A percentile compares a stretch with the other conserved stretches of the same genome.
Conservation (phyloP, 371 early-diverging fungal genomes). For the Mucor plumbeus region DNA sequence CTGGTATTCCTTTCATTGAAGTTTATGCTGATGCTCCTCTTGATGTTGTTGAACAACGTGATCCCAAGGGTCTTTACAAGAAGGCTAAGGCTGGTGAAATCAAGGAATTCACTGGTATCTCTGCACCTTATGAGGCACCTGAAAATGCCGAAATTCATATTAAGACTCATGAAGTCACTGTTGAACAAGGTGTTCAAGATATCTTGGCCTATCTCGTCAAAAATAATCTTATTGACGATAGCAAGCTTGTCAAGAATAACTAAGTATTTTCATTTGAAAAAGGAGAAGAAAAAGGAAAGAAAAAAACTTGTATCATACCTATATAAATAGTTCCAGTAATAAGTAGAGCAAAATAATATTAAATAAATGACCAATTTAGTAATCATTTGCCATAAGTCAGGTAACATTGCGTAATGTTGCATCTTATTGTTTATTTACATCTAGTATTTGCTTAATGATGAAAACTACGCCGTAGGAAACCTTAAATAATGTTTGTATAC, state of each 20-base stretch:
- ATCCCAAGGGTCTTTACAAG: slow-evolving; percentile 96
- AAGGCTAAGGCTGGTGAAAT: slow-evolving; percentile 93
- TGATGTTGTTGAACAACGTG: slow-evolving; percentile 87
- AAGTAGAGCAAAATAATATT: too few species aligned
- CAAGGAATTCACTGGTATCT: slow-evolving; percentile 94
- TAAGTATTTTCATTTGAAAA: not conserved
- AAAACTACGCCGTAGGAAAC: too few species aligned
- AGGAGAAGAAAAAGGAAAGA: not conserved
- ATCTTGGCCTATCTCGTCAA: slow-evolving; percentile 48
- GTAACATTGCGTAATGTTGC: too few species aligned
- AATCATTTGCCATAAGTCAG: too few species aligned
- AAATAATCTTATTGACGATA: slow-evolving; percentile 31
- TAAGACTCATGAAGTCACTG: slow-evolving; percentile 71
- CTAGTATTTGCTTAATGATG: too few species aligned
- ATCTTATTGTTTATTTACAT: too few species aligned
- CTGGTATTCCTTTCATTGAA: slow-evolving; percentile 83
- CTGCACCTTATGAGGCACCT: slow-evolving; percentile 92
- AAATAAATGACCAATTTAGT: too few species aligned
- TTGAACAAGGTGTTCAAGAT: slow-evolving; percentile 71
- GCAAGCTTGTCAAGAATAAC: slow-evolving; percentile 31
- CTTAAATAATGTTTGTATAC: too few species aligned
- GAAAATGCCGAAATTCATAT: slow-evolving; percentile 84
- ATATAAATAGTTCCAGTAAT: not conserved
- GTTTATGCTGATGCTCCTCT: slow-evolving; percentile 89
- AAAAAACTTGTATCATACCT: not conserved